A percentile compares a stretch with the other conserved stretches of the same genome.
These are phyloP conservation scores for Podospora appendiculata DNA, from an alignment of 495 filamentous ascomycete genomes.

Conservation along the genomic window DNA sequence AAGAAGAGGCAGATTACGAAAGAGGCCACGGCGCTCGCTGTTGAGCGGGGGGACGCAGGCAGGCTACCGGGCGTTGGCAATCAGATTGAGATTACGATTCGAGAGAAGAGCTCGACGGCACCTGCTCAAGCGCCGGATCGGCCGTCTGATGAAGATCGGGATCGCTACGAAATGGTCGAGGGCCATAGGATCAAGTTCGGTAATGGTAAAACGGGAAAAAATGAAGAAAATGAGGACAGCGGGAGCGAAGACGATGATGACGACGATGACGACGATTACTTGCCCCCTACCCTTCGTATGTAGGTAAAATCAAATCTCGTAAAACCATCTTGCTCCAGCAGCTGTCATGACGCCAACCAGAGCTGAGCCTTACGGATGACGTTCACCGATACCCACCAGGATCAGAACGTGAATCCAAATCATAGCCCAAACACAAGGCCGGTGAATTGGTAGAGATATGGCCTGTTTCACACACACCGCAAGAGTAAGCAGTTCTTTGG, in stretches of 20 bases:
- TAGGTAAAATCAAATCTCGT: no score
- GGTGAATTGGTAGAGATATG: no score
- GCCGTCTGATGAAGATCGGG: slow-evolving; percentile 5
- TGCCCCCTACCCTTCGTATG: slow-evolving; percentile 10
- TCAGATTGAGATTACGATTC: slow-evolving; percentile 33
- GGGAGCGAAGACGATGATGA: slow-evolving; percentile 4
- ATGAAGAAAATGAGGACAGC: slow-evolving; percentile 9
- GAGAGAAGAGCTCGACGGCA: slow-evolving; percentile 33
- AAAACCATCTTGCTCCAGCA: background rate
- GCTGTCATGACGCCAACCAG: no score
- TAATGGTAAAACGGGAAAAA: slow-evolving; percentile 3
- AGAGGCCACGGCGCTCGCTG: slow-evolving; percentile 6
- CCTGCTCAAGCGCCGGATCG: slow-evolving; percentile 24
- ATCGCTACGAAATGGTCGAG: slow-evolving; percentile 37
- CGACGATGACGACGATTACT: slow-evolving; percentile 6
- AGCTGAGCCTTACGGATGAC: no score
- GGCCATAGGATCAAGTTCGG: slow-evolving; percentile 36
- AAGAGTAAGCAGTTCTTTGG: no score
- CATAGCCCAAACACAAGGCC: no score
- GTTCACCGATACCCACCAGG: no score
- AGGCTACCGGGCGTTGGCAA: background rate
- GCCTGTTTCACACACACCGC: no score
- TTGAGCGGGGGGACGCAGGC: slow-evolving; percentile 45
- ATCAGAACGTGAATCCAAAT: no score
- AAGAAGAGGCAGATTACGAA: background rate